Evolutionary conservation across 2,329 filamentous ascomycete species (phyloP), one percentile per base, ranked within the genome.

Genomic region (Coccinonectria pachysandricola): DNA sequence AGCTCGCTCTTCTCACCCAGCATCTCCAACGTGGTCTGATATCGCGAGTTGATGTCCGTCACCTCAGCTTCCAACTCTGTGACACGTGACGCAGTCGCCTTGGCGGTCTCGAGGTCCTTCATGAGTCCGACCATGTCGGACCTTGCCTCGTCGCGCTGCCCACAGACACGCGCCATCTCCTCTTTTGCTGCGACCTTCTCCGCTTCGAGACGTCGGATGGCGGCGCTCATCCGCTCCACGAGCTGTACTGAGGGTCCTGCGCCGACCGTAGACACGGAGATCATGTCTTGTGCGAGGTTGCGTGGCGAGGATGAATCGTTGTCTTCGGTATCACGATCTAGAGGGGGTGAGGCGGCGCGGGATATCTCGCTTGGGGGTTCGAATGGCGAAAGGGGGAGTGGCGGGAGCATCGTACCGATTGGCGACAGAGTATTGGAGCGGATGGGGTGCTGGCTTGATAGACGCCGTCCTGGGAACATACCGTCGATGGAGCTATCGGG

Each of bases 1-100:
- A 80, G 63, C 64, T 98, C 91, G 54, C 85, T 94, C 71, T 94
- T 94, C 69, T 98, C 91, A 2, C 91, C 91, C 30, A 98, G 60
- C 75, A 96, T 79, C 60, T 96, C 87, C 27, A 98, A 64, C 33
- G 85, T 92, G 9, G 86, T 91, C 50, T 93, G 77, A 51, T 96
- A 94, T 44, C 88, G 68, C 36, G 73, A 64, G 45, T 83, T 77
- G 38, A 95, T 62, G 21, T 73, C 71, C 15, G 58, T 60, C 25
- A 94, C 61, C 41, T 85, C 71, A 23, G 56, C 59, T 52, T 92
- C 79, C 9, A 95, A 54, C 33, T 69, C 65, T 12, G 64, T 60
- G 1, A 86, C 68, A 32, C 68, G 72, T 27, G 61, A 54, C 9
- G 75, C 70, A 3, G 72, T 70, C 2, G 56, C 59, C 38, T 73